Evolutionary conservation across 2,329 filamentous ascomycete species (phyloP).

Genomic region (Clonostachys sp.): DNA sequence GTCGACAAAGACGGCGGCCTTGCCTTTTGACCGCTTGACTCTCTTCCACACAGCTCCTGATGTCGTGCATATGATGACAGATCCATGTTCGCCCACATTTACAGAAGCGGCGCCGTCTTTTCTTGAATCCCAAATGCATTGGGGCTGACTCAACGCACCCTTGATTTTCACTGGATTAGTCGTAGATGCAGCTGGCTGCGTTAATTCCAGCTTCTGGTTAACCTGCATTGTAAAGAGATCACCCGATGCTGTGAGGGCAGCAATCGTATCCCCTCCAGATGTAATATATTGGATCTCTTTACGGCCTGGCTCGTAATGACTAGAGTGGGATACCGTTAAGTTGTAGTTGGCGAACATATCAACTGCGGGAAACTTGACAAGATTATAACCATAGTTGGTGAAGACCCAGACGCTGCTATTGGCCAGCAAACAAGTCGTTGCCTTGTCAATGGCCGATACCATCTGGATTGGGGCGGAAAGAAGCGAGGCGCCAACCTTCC

Average conservation of each 20-base stretch:
- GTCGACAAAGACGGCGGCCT: constrained; percentile 50
- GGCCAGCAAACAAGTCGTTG: constrained; percentile 79
- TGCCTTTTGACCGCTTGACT: constrained; percentile 76
- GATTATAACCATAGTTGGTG: constrained; percentile 93
- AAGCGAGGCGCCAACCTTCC: constrained; percentile 83
- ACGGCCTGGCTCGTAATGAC: constrained; percentile 56
- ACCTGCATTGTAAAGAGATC: constrained; percentile 85
- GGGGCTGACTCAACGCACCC: constrained; percentile 71
- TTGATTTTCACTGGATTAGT: constrained; percentile 91
- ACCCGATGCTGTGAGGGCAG: constrained; percentile 76
- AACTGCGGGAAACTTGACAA: constrained; percentile 72
- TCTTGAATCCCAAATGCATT: constrained; percentile 83
- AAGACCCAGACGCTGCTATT: constrained; percentile 92
- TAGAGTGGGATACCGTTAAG: constrained; percentile 48
- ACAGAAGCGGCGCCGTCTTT: constrained; percentile 86
- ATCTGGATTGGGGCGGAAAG: constrained; percentile 63
- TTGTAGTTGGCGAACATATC: constrained; percentile 69
- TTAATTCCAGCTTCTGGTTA: constrained; percentile 60
- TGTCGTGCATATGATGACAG: constrained; percentile 88
- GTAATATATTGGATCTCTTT: constrained; percentile 71
- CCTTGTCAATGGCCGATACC: constrained; percentile 85
- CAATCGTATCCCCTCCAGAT: constrained; percentile 86
- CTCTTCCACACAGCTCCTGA: constrained; percentile 92
- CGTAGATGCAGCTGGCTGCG: constrained; percentile 64
- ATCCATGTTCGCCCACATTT: constrained; percentile 85